These are phyloP conservation scores for Meyerozyma carpophila DNA, from an alignment of 1,139 yeast species.

Conservation along the genomic window DNA sequence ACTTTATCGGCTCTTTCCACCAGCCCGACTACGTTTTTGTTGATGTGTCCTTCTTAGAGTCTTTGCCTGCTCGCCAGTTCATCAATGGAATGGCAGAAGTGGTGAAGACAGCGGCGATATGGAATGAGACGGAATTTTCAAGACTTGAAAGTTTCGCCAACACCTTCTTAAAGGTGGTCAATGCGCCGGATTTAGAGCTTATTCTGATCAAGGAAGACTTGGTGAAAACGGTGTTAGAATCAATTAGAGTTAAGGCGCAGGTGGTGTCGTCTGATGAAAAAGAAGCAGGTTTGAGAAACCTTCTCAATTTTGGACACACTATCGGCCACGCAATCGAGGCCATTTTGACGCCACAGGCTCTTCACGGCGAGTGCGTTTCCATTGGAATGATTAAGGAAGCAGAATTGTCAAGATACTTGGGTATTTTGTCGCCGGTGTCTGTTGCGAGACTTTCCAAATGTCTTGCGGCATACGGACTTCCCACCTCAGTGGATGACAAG, in stretches of 20 bases:
- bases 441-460: slow-evolving; percentile 87
- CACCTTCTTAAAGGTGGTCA: slow-evolving; percentile 58
- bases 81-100: slow-evolving; percentile 99
- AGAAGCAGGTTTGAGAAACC: slow-evolving; percentile 89
- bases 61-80: slow-evolving; percentile 89
- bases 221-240: slow-evolving; percentile 74
- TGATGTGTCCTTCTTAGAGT: slow-evolving; percentile 81
- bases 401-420: slow-evolving; percentile 85
- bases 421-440: slow-evolving; percentile 85
- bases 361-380: slow-evolving; percentile 97
- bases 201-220: slow-evolving; percentile 66
- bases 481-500: slow-evolving; percentile 72
- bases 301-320: slow-evolving; percentile 93
- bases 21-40: slow-evolving; percentile 89
- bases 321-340: slow-evolving; percentile 99
- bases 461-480: slow-evolving; percentile 78
- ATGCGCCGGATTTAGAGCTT: slow-evolving; percentile 46
- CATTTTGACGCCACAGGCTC: slow-evolving; percentile 86
- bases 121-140: slow-evolving; percentile 86
- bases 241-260: slow-evolving; percentile 85
- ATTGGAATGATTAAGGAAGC: slow-evolving; percentile 95
- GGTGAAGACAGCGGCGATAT: slow-evolving; percentile 95
- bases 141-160: slow-evolving; percentile 76
- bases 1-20: slow-evolving; percentile 96
- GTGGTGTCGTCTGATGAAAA: slow-evolving; percentile 95